Evolutionary conservation across 345 rosid species (phyloP), one percentile per base, ranked within the genome.

Genomic region (Stellera chamaejasme): DNA sequence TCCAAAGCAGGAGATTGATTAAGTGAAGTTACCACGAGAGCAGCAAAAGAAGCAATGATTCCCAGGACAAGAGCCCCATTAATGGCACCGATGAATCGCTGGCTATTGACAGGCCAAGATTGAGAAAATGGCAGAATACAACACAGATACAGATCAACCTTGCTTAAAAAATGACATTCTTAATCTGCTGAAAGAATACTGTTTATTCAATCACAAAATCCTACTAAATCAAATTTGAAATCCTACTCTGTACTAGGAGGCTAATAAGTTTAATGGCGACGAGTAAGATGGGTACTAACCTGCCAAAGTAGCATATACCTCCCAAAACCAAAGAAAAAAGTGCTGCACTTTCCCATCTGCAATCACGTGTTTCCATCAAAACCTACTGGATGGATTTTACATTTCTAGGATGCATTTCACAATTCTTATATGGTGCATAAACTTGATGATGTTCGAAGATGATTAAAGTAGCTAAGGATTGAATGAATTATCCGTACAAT

Each of bases 331-430:
- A 63, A 36, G 96, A 72, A 72, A 91, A 88, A 41, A 88, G 62
- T 51, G 87, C 62, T 51, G 84, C 98, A 45, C 96, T 82, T 59
- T 76, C 88, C 98, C 98, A 91, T 88, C 95, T 91, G 85, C 79
- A 85, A 77, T 65, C 62, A 73, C 67, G 64, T 46, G 50, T 70
- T 47, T 47, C 56, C 47, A 44, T 84, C 66, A 80, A 46, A 59
- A 71, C 61, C 63, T 63, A 71, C 45, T 27, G 27, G 27, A 32
- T 32, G 39, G 39, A 32, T 3, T 32, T 4, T 32, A 23, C 0
- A 19, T 32, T 2, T 32, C 39, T 8, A 32, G 39, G 39, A 32
- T 32, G 39, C 39, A 32, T 32, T 32, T 32, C 36, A 54, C 6
- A 54, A 48, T 52, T 51, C 13, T 25, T 11, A 45, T 45, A 45